Evolutionary conservation across 176 grass and related monocot species (phyloP).

Genomic region (barley (Hordeum vulgare)): MorexV3_pseudomolecules_assembly NC_058524.1:422028312-422028811

Average conservation of each 20-base stretch:
- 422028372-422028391: conserved; percentile 70
- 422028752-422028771: neutral
- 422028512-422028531: neutral
- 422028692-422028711: neutral
- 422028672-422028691: neutral
- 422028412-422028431: conserved; percentile 82
- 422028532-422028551: conserved; percentile 7
- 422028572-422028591: neutral
- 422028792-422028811: neutral
- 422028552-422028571: neutral
- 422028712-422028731: neutral
- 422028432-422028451: conserved; percentile 70
- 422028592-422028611: neutral
- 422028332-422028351: neutral
- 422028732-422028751: neutral
- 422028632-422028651: neutral
- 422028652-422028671: neutral
- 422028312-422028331: neutral
- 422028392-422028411: conserved; percentile 51
- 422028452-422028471: conserved; percentile 48
- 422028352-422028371: conserved; percentile 69
- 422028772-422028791: neutral
- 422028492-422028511: conserved; percentile 4
- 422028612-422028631: neutral
- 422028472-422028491: neutral